Conservation (phyloP, 345 rosid genomes). For the Melaleuca quinquenervia region DNA sequence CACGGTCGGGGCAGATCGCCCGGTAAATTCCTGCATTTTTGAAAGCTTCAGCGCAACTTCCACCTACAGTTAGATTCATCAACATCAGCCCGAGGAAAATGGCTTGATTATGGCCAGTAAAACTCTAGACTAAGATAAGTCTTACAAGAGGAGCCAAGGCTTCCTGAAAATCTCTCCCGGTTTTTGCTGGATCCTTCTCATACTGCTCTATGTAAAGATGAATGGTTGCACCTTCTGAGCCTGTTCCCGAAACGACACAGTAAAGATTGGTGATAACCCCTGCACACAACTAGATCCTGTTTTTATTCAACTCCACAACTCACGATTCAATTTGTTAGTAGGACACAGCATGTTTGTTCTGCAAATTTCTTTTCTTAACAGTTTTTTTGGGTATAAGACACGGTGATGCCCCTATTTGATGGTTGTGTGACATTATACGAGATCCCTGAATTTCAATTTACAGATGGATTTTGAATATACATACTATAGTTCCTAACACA, state of each 20-base stretch:
- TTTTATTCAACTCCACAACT: background rate
- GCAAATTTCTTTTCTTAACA: background rate
- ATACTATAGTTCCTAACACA: background rate
- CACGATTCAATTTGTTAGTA: background rate
- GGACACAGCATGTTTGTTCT: background rate
- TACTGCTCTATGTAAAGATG: slow-evolving; percentile 92
- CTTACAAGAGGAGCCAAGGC: slow-evolving; percentile 89
- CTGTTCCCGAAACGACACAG: slow-evolving; percentile 40
- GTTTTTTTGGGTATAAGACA: background rate
- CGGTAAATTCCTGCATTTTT: slow-evolving; percentile 83
- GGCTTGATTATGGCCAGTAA: background rate
- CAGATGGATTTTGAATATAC: background rate
- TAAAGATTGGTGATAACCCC: background rate
- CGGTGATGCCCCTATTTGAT: background rate
- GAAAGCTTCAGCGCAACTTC: slow-evolving; percentile 87
- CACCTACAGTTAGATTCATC: slow-evolving; percentile 38
- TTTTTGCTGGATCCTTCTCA: slow-evolving; percentile 87
- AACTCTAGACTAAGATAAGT: background rate
- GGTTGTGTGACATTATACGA: background rate
- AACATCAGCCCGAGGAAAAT: background rate
- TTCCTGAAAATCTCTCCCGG: slow-evolving; percentile 77
- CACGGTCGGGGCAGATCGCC: slow-evolving; percentile 94
- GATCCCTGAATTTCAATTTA: background rate
- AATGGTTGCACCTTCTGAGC: slow-evolving; percentile 96
- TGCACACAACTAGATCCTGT: background rate